These are phyloP conservation scores for Torulaspora gathmanii DNA, from an alignment of 805 yeast species.

Conservation along the genomic window DNA sequence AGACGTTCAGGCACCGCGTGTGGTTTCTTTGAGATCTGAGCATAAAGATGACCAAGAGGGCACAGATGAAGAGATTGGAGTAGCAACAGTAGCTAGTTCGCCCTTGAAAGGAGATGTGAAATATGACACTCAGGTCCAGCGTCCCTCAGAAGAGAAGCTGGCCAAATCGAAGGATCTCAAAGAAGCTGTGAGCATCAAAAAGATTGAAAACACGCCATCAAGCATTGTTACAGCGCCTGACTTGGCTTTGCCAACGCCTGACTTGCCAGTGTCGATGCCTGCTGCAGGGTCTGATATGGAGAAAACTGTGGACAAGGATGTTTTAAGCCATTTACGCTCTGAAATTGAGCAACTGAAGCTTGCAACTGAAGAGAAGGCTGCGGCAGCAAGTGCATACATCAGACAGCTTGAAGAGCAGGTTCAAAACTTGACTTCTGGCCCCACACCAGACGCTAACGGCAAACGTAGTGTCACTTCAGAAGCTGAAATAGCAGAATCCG, in stretches of 20 bases:
- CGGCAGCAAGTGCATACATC: conserved; percentile 53
- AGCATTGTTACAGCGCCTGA: not conserved
- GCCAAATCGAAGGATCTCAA: conserved; percentile 10
- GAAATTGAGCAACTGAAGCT: conserved; percentile 39
- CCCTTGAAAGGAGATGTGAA: conserved; percentile 21
- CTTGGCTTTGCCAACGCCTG: not conserved
- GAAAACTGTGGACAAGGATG: conserved; percentile 23
- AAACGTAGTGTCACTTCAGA: conserved; percentile 18
- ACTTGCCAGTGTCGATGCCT: not conserved
- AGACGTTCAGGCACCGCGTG: conserved; percentile 7
- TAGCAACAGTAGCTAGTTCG: conserved; percentile 23
- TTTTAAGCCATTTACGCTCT: conserved; percentile 33
- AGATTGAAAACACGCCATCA: conserved; percentile 4
- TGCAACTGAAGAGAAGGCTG: conserved; percentile 49
- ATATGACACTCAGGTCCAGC: conserved; percentile 6
- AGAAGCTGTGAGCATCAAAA: conserved; percentile 12
- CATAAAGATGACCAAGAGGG: conserved; percentile 7
- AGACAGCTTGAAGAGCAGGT: conserved; percentile 43
- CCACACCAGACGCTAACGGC: conserved; percentile 30
- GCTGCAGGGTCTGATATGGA: not conserved
- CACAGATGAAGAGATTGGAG: conserved; percentile 15
- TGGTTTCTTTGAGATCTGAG: conserved; percentile 10
- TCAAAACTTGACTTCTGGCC: conserved; percentile 18
- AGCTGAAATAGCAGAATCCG: conserved; percentile 31
- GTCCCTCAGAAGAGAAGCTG: not conserved